Base-by-base conservation (phyloP, 2,329 filamentous ascomycete species). In the Chaetomium sp. region DNA sequence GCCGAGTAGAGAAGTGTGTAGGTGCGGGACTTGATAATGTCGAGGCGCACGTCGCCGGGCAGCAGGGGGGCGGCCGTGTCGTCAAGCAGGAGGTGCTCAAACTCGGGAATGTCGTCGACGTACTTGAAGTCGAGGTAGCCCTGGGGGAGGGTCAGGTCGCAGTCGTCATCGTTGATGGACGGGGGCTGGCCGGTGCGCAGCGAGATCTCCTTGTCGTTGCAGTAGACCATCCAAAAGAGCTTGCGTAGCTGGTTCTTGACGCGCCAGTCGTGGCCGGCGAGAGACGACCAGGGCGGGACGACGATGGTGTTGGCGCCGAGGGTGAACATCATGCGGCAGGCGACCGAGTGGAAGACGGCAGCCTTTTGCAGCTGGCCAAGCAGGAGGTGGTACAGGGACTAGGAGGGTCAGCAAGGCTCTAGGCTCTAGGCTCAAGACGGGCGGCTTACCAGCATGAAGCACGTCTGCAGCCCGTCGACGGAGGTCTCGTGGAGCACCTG, bases 141-240 rank as follows among this genome's bases (percentile, higher is more conserved):
- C 0, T 76, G 73, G 0, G 83, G 82, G 2, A 85, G 72, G 0
- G 80, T 79, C 16, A 85, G 73, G 68, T 85, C 82, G 67, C 83
- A 85, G 61, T 83, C 80, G 19, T 82, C 79, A 59, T 85, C 82
- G 3, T 75, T 72, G 23, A 85, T 80, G 0, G 77, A 72, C 1
- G 83, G 83, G 0, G 83, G 83, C 56, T 84, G 82, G 0, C 83
- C 82, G 0, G 80, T 83, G 3, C 84, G 79, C 0, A 87, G 74
- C 0, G 82, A 75, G 13, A 85, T 76, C n/a, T 86, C 84, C 65
- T 85, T 86, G 68, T 87, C 84, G 10, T 84, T 72, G 1, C 76
- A 76, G 63, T 85, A 86, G 66, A 80, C 81, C 6, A 86, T 68
- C 83, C 85, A 87, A 69, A 87, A 87, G 0, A 86, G 62, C 33